These are phyloP conservation scores for Bolboschoenoplectus hybrid DNA, from an alignment of 202 grass and related monocot species.

Conservation along the genomic window DNA sequence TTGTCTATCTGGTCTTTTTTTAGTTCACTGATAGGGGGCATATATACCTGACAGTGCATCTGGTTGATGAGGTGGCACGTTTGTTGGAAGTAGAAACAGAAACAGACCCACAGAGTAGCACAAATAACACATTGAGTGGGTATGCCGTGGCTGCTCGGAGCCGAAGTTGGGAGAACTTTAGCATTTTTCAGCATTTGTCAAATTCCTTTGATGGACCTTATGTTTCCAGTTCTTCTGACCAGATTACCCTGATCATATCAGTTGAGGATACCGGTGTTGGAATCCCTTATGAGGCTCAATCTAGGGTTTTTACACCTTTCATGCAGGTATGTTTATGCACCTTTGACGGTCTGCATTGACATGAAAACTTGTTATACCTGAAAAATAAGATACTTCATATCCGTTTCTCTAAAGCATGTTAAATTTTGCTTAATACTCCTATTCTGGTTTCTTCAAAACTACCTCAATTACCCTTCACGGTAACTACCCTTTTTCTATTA, in stretches of 20 bases:
- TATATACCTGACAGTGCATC: conserved; percentile 96
- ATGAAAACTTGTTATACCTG: background rate
- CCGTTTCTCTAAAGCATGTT: background rate
- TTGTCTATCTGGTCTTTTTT: conserved; percentile 38
- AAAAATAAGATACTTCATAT: background rate
- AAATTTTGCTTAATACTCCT: background rate
- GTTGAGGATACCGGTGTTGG: conserved; percentile 97
- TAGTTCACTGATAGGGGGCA: conserved; percentile 96
- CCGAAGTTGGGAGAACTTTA: conserved; percentile 75
- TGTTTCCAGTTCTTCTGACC: conserved; percentile 51
- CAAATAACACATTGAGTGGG: conserved; percentile 71
- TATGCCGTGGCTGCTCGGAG: conserved; percentile 58
- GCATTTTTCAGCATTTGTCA: conserved; percentile 50
- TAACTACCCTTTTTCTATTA: background rate
- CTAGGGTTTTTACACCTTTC: conserved; percentile 84
- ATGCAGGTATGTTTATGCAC: conserved; percentile 64
- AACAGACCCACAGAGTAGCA: conserved; percentile 42
- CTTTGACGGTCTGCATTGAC: background rate
- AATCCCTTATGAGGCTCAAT: conserved; percentile 86
- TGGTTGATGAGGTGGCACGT: conserved; percentile 62
- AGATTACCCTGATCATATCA: conserved; percentile 81
- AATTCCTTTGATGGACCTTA: conserved; percentile 54
- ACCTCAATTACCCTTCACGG: background rate
- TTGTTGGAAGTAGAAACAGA: conserved; percentile 57
- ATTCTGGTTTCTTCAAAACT: background rate